These are phyloP conservation scores for Miamiensis avidus DNA, from an alignment of 169 alveolate species.

Conservation along the genomic window DNA sequence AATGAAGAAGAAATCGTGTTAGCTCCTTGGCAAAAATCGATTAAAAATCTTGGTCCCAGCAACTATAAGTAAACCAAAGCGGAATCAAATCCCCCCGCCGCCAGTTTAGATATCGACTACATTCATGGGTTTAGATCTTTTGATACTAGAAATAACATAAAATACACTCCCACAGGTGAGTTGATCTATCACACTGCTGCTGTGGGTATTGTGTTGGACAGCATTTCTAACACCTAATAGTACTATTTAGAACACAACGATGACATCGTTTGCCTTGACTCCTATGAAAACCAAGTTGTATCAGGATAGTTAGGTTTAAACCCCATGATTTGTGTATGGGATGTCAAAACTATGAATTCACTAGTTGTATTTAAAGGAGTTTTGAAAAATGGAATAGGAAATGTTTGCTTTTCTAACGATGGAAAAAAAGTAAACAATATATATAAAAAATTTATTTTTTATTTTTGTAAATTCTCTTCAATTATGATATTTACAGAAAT, in stretches of 20 bases:
- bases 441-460: constrained; percentile 18
- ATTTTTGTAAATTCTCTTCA: no score
- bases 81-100: constrained; percentile 51
- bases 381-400: constrained; percentile 73
- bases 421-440: constrained; percentile 56
- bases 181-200: constrained; percentile 86
- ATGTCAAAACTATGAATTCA: constrained; percentile 64
- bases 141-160: constrained; percentile 72
- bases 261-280: constrained; percentile 82
- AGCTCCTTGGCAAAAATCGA: constrained; percentile 39
- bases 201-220: constrained; percentile 73
- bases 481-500: no score
- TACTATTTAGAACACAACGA: constrained; percentile 79
- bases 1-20: constrained; percentile 28
- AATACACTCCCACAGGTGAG: constrained; percentile 56
- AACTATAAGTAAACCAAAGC: constrained; percentile 50
- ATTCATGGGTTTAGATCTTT: constrained; percentile 69
- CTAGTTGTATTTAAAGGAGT: constrained; percentile 71
- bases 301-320: constrained; percentile 85
- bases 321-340: constrained; percentile 85
- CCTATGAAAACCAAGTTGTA: constrained; percentile 72
- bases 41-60: constrained; percentile 38
- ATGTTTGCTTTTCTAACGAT: constrained; percentile 73
- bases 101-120: constrained; percentile 59
- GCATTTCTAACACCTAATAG: constrained; percentile 39